Percentiles rank a stretch among this genome's conserved stretches.
Conservation (phyloP, 192 early-diverging fungal species). For the Coemansia sp. region DNA sequence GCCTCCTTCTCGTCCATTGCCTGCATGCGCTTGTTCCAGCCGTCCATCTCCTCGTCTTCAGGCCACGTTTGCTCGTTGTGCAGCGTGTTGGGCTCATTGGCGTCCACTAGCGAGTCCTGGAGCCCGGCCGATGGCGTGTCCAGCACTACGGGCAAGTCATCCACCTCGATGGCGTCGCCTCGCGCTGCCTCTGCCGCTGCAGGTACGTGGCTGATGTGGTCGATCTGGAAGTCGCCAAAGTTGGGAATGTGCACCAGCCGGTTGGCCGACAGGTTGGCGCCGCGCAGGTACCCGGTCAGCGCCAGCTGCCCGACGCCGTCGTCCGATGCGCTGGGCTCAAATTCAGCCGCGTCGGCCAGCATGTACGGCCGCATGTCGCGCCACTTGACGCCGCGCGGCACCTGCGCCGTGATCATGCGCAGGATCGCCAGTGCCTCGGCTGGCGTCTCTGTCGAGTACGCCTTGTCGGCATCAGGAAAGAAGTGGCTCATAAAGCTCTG, state of each 20-base stretch:
- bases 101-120: constrained; percentile 78
- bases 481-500: constrained; percentile 79
- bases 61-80: constrained; percentile 99
- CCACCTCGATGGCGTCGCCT: constrained; percentile 43
- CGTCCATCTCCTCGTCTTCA: constrained; percentile 88
- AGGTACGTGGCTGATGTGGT: constrained; percentile 54
- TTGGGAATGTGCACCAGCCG: constrained; percentile 88
- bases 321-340: constrained; percentile 57
- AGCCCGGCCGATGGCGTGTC: constrained; percentile 65
- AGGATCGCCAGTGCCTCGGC: constrained; percentile 64
- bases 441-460: constrained; percentile 61
- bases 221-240: constrained; percentile 93
- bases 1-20: constrained; percentile 41
- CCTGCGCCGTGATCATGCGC: constrained; percentile 73
- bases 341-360: constrained; percentile 73
- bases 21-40: constrained; percentile 60
- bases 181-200: constrained; percentile 25
- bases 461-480: constrained; percentile 78
- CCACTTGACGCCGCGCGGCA: constrained; percentile 79
- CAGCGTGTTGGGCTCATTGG: constrained; percentile 86
- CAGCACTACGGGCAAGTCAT: constrained; percentile 51
- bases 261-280: constrained; percentile 83
- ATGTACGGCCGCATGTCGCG: constrained; percentile 86
- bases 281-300: constrained; percentile 85
- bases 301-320: constrained; percentile 63